Evolutionary conservation across 2,329 filamentous ascomycete genomes (phyloP).

Genomic region (Xylaria sp.): DNA sequence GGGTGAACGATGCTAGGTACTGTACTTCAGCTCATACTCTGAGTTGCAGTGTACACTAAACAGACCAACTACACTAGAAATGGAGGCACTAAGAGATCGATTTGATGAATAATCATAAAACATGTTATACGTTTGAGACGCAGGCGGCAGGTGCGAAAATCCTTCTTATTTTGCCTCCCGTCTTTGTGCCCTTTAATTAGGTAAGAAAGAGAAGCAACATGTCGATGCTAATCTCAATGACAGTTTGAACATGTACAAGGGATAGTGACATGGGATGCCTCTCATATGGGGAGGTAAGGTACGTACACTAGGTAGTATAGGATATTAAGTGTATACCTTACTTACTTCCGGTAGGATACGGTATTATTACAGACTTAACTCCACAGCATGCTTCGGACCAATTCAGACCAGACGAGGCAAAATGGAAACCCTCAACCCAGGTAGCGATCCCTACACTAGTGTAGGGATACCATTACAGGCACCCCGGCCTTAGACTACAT

Average conservation of each 20-base stretch:
- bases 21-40: too few species aligned
- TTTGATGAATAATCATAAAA: conserved; percentile 17
- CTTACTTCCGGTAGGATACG: not conserved
- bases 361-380: conserved; percentile 8
- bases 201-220: conserved; percentile 18
- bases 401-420: conserved; percentile 18
- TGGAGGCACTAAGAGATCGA: too few species aligned
- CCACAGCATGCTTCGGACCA: conserved; percentile 22
- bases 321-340: too few species aligned
- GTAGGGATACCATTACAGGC: too few species aligned
- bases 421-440: conserved; percentile 12
- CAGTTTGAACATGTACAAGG: not conserved
- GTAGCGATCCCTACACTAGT: conserved; percentile 19
- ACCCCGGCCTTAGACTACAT: not conserved
- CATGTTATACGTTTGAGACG: conserved; percentile 10
- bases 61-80: too few species aligned
- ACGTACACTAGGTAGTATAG: too few species aligned
- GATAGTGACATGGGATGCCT: not conserved
- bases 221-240: conserved; percentile 33
- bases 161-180: not conserved
- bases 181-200: conserved; percentile 15
- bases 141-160: not conserved
- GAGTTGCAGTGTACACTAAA: too few species aligned
- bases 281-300: too few species aligned
- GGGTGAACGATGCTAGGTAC: too few species aligned